A percentile compares a stretch with the other conserved stretches of the same genome.
Evolutionary conservation across 768 basidiomycete genomes (phyloP).

Genomic region (Auricularia auricula-judae): DNA sequence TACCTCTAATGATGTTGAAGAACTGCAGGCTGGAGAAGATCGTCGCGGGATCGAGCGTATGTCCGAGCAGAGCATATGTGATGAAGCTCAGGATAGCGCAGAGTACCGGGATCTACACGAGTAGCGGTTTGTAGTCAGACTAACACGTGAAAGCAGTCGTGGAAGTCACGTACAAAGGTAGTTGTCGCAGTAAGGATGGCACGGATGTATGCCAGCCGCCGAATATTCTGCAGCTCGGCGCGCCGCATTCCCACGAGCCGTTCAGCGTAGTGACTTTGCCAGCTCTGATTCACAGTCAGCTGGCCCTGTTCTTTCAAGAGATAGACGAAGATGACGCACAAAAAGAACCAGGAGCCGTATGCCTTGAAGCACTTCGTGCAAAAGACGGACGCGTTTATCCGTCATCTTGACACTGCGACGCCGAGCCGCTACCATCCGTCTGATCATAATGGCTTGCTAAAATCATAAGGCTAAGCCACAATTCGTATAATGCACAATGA

Average conservation of each 20-base stretch:
- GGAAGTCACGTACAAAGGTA: constrained; percentile 7
- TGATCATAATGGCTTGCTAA: constrained; percentile 37
- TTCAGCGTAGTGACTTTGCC: constrained; percentile 21
- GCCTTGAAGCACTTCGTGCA: constrained; percentile 43
- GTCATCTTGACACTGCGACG: constrained; percentile 52
- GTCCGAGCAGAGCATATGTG: constrained; percentile 49
- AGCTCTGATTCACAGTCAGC: neutral
- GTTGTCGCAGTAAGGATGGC: neutral
- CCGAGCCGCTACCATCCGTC: constrained; percentile 41
- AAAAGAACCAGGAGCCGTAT: constrained; percentile 52
- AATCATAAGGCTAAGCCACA: neutral
- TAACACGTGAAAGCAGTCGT: constrained; percentile 30
- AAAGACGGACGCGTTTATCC: constrained; percentile 50
- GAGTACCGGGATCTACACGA: constrained; percentile 30
- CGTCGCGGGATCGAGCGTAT: constrained; percentile 39
- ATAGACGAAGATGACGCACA: constrained; percentile 30
- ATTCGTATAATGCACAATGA: neutral
- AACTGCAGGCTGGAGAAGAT: constrained; percentile 50
- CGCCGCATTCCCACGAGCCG: constrained; percentile 29
- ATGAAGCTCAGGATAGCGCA: constrained; percentile 35
- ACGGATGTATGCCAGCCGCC: constrained; percentile 18
- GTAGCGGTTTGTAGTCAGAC: constrained; percentile 17
- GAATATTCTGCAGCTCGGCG: constrained; percentile 11
- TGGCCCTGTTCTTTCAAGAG: no score
- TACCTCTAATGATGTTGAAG: constrained; percentile 33